A percentile compares a stretch with the other conserved stretches of the same genome.
Conservation (phyloP, 768 basidiomycete genomes). For the Melanogaster broomeanus region DNA sequence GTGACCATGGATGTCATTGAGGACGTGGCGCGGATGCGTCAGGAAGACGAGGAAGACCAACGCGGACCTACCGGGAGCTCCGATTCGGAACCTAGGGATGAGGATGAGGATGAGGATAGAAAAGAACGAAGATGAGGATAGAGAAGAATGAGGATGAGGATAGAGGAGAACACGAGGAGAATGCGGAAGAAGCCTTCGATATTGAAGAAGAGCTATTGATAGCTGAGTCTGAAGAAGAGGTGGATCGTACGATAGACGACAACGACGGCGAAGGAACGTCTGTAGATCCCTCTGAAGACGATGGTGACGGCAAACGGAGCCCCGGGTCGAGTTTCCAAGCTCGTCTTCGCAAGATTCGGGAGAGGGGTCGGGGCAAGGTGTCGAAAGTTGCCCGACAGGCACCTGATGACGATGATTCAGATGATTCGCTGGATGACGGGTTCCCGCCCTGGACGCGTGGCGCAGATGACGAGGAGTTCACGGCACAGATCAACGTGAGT, state of each 20-base stretch:
- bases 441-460: no score
- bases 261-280: conserved; percentile 25
- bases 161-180: conserved; percentile 34
- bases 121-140: no score
- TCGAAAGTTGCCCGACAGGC: conserved; percentile 9
- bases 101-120: conserved; percentile 28
- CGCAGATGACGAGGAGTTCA: conserved; percentile 62
- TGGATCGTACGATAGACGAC: neutral
- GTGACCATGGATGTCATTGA: conserved; percentile 70
- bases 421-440: conserved; percentile 50
- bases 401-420: conserved; percentile 31
- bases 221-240: conserved; percentile 28
- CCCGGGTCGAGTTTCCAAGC: conserved; percentile 39
- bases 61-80: conserved; percentile 25
- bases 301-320: conserved; percentile 36
- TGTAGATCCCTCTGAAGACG: conserved; percentile 34
- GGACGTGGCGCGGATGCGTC: conserved; percentile 49
- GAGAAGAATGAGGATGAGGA: no score
- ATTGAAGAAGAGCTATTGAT: conserved; percentile 49
- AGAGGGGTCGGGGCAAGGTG: conserved; percentile 15
- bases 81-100: conserved; percentile 31
- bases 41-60: conserved; percentile 48
- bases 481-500: conserved; percentile 56
- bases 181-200: conserved; percentile 40
- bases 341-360: conserved; percentile 35